Conservation (phyloP, 2,329 filamentous ascomycete species). For the Alternaria gansuensis region DNA sequence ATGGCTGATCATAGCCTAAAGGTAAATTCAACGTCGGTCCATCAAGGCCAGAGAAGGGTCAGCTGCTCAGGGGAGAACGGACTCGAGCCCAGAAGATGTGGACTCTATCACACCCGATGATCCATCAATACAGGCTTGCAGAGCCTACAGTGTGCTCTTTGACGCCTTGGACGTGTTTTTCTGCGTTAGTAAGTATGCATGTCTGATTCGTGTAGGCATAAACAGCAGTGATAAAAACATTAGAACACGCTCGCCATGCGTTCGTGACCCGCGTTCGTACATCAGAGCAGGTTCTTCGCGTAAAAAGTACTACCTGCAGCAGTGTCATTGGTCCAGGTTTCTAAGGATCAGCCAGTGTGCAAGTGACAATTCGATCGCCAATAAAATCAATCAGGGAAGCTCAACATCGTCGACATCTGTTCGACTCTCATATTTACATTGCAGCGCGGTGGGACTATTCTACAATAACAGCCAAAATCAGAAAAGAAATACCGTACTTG, state of each 20-base stretch:
- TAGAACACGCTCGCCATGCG: background rate
- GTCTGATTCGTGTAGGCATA: background rate
- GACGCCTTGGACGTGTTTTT: background rate
- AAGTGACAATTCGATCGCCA: background rate
- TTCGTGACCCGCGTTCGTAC: background rate
- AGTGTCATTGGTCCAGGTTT: background rate
- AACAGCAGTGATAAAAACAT: background rate
- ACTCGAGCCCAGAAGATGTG: background rate
- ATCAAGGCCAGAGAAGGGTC: background rate
- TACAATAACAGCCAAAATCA: background rate
- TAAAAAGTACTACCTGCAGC: background rate
- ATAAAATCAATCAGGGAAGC: background rate
- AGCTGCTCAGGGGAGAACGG: background rate
- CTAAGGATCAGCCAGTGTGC: slow-evolving; percentile 5
- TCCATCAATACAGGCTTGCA: background rate
- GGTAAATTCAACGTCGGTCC: slow-evolving; percentile 15
- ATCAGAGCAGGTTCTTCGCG: background rate
- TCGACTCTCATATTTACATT: background rate
- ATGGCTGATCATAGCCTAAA: slow-evolving; percentile 10
- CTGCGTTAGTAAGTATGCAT: background rate
- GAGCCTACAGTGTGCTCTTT: background rate
- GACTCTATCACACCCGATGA: background rate
- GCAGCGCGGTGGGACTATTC: background rate
- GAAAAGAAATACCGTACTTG: background rate
- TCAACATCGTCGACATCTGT: background rate